Base-by-base conservation (phyloP, 768 basidiomycete species). In the Phlebiopsis flavidoalba region DNA sequence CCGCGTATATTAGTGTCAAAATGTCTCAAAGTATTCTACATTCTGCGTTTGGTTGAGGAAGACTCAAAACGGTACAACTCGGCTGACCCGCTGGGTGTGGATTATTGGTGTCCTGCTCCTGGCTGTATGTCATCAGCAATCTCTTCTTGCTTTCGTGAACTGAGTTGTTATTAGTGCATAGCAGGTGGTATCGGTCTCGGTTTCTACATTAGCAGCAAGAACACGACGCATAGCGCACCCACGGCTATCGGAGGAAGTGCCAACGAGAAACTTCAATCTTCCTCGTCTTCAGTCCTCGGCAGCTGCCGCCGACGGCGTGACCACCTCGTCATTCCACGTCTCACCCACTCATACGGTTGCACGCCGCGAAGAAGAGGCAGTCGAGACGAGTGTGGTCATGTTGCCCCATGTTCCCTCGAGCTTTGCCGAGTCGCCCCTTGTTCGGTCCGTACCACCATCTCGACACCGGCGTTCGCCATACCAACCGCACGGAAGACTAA, bases 1-100 rank as follows among this genome's bases (percentile, higher is more conserved):
- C n/a, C 45, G 45, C 19, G 40, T 36, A 37, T 24, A 53, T 53
- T 14, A 6, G 43, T 21, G 52, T 36, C 17, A 43, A 12, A 12
- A 43, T 24, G 46, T 55, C 21, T 35, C 33, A 60, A 36, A 57
- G 43, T 19, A 56, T 57, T 2, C 3, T 40, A 21, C 60, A 89
- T n/a, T n/a, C n/a, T n/a, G 87, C 63, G 73, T 79, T 7, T 93
- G 91, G 91, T 76, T 93, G 40, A 73, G 70, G 53, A 84, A 91
- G 71, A 89, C 85, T 0, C 81, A 82, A 64, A 75, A 63, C 59
- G 82, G 85, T 22, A 69, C 74, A 0, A 77, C 72, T n/a, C 77
- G 80, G 26, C 67, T 87, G 60, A 82, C 82, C 5, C 79, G 84
- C 37, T 89, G 83, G 85, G 83, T 92, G 2, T 91, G 87, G 86